Conservation (phyloP, 306 rosid species). For the Corylus americana region DNA sequence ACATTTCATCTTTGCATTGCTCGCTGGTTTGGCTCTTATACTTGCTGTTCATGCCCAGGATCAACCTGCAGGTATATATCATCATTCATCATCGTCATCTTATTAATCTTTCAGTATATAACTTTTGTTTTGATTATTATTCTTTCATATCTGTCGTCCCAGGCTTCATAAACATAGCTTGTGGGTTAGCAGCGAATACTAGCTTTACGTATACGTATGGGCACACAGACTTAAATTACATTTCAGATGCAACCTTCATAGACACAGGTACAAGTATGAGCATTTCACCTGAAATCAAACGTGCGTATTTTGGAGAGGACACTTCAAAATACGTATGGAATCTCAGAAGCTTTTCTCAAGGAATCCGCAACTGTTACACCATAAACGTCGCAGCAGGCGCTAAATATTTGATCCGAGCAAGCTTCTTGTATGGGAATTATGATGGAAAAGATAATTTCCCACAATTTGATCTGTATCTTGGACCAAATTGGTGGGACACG, state of each 20-base stretch:
- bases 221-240: conserved; percentile 35
- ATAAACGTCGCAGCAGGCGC: conserved; percentile 28
- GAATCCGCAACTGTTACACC: conserved; percentile 58
- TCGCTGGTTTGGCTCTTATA: conserved; percentile 13
- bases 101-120: background rate
- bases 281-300: conserved; percentile 3
- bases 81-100: background rate
- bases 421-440: conserved; percentile 49
- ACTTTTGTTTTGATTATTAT: background rate
- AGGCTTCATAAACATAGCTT: conserved; percentile 64
- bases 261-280: conserved; percentile 31
- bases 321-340: conserved; percentile 23
- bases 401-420: conserved; percentile 40
- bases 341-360: conserved; percentile 57
- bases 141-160: background rate
- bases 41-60: conserved; percentile 39
- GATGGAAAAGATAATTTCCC: conserved; percentile 37
- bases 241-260: conserved; percentile 48
- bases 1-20: conserved; percentile 12
- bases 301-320: background rate
- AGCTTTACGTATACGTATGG: conserved; percentile 25
- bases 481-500: conserved; percentile 42
- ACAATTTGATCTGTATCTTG: conserved; percentile 49
- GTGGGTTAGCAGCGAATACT: conserved; percentile 37
- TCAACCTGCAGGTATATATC: conserved; percentile 45